phyloP scores from a whole-genome alignment of 345 rosid species.

The Turnera subulata region DNA sequence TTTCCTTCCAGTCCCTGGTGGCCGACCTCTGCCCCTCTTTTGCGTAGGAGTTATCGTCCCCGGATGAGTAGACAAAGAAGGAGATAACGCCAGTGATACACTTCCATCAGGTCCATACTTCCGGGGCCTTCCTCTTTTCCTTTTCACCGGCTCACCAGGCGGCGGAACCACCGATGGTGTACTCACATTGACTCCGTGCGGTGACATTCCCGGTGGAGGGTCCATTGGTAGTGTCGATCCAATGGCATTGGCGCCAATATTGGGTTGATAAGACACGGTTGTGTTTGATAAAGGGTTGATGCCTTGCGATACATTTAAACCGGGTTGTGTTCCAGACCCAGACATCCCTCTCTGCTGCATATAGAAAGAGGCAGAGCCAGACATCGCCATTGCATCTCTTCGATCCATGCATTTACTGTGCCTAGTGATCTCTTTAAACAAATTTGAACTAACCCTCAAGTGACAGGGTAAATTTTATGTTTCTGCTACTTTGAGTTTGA shows the following conservation, averaged over 20 bases:
- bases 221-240: conserved; percentile 52
- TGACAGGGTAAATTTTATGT: conserved; percentile 9
- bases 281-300: conserved; percentile 45
- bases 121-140: conserved; percentile 90
- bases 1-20: conserved; percentile 83
- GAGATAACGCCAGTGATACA: conserved; percentile 72
- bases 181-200: conserved; percentile 54
- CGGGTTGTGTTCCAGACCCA: conserved; percentile 52
- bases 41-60: conserved; percentile 51
- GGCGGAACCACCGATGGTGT: conserved; percentile 38
- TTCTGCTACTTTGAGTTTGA: not conserved
- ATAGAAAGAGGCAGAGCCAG: conserved; percentile 78
- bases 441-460: conserved; percentile 22
- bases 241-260: conserved; percentile 41
- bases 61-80: conserved; percentile 56
- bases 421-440: conserved; percentile 20
- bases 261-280: conserved; percentile 57
- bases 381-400: conserved; percentile 72
- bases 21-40: conserved; percentile 91
- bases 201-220: conserved; percentile 44
- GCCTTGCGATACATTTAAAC: conserved; percentile 60
- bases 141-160: conserved; percentile 49
- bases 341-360: conserved; percentile 77
- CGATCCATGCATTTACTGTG: conserved; percentile 89
- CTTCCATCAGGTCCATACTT: conserved; percentile 77